phyloP scores from a whole-genome alignment of 2,329 filamentous ascomycete species.

The Arthrocladium fulminans region DNA sequence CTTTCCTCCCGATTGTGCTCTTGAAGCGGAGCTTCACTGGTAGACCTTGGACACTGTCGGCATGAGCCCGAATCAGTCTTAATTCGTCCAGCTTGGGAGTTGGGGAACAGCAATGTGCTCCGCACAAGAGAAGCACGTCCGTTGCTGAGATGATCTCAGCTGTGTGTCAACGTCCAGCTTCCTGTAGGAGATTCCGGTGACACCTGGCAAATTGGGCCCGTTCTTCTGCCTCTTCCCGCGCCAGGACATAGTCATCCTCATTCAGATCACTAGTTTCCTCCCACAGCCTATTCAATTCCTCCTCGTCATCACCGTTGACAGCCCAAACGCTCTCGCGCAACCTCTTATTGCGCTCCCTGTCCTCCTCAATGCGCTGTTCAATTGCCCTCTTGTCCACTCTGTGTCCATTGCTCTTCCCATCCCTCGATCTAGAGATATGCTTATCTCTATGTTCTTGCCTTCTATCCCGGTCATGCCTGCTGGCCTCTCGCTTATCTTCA shows the following conservation, averaged over 20 bases:
- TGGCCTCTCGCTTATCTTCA: conserved; percentile 17
- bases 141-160: no score
- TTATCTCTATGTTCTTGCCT: conserved; percentile 6
- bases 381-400: conserved; percentile 76
- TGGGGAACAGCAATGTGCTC: no score
- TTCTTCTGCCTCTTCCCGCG: conserved; percentile 62
- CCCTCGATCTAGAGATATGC: conserved; percentile 2
- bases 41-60: no score
- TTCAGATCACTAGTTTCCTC: conserved; percentile 79
- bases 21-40: no score
- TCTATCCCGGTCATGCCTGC: conserved; percentile 1
- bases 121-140: no score
- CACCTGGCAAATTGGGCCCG: conserved; percentile 31
- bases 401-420: conserved; percentile 31
- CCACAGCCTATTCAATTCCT: conserved; percentile 74
- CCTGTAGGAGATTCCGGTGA: conserved; percentile 14
- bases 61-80: no score
- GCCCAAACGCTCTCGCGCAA: conserved; percentile 91
- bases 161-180: conserved; percentile 9
- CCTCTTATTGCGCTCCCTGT: conserved; percentile 87
- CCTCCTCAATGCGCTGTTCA: conserved; percentile 93
- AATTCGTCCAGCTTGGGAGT: no score
- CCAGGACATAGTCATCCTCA: conserved; percentile 73
- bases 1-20: no score
- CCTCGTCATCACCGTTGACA: conserved; percentile 54